Evolutionary conservation across 2,329 filamentous ascomycete genomes (phyloP).

Genomic region (Drechslerella coelobrocha): DNA sequence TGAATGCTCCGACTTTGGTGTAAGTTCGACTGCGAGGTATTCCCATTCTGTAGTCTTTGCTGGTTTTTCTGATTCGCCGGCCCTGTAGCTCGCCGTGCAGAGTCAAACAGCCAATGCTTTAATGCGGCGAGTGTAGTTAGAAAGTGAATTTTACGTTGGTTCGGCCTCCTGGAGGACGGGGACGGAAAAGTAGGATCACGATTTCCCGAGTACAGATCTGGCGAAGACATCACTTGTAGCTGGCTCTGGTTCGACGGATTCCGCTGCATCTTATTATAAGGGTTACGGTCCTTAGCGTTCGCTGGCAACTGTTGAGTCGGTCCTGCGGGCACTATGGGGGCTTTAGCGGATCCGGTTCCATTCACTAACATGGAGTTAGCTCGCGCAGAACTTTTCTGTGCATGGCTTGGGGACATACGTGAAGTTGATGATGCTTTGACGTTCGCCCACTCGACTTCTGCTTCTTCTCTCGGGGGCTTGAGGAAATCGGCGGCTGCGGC

Average conservation of each 20-base stretch:
- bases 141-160: conserved; percentile 63
- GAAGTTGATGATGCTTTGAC: conserved; percentile 52
- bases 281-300: conserved; percentile 64
- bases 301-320: conserved; percentile 75
- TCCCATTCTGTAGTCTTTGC: conserved; percentile 35
- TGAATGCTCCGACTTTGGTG: conserved; percentile 25
- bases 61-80: conserved; percentile 57
- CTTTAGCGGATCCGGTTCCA: conserved; percentile 51
- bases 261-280: conserved; percentile 52
- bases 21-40: conserved; percentile 40
- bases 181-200: conserved; percentile 43
- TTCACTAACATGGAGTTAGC: conserved; percentile 50
- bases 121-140: conserved; percentile 71
- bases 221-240: conserved; percentile 55
- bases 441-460: conserved; percentile 50
- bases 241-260: conserved; percentile 54
- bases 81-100: conserved; percentile 68
- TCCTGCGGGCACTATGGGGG: conserved; percentile 55
- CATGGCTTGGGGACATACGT: conserved; percentile 51
- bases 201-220: conserved; percentile 51
- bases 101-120: conserved; percentile 76
- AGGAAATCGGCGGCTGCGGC: conserved; percentile 32
- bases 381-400: conserved; percentile 35
- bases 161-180: conserved; percentile 68
- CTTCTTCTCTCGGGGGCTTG: conserved; percentile 47